Evolutionary conservation across 306 rosid species (phyloP), one percentile per base, ranked within the genome.

Genomic region (Lagenaria siceraria): DNA sequence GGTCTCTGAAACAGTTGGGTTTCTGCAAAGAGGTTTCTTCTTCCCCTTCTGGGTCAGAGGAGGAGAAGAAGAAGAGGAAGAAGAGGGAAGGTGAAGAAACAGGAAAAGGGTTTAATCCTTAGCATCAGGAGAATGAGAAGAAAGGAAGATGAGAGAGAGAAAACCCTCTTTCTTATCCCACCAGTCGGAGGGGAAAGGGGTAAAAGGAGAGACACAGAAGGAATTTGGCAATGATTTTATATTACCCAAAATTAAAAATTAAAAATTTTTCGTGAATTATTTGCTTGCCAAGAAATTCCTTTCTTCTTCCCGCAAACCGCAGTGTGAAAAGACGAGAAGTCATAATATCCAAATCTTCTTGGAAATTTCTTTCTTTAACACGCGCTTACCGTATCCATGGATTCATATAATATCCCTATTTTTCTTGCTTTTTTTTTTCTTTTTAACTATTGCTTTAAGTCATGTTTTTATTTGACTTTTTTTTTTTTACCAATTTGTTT

Each of bases 31-130:
- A 38, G 17, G 78, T 59, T 76, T 76, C 79, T 76, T 61, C 78
- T 83, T 76, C 55, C 77, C 78, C 78, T 61, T 5, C 66, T 31
- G 46, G 59, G 71, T 61, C 36, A 76, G 52, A 79, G 81, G 61
- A 58, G 79, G 61, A 76, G 55, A 51, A 79, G 58, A 53, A 53
- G 58, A 52, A 52, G 7, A 51, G 21, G 78, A 71, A 73, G 90
- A 14, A 38, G 59, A 49, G 14, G 60, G 22, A 72, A 87, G 90
- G 17, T 43, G 56, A 46, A 46, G 56, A 46, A 73, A 73, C 18
- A 73, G 61, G 77, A 29, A 17, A 73, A 73, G 62, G 62, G 77
- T 73, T 51, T 73, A 73, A 18, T 73, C 17, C 29, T 49, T 17
- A 31, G 79, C 55, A 56, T 42, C 38, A 22, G 54, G 14, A 7